These are phyloP conservation scores for Pyronema domesticum DNA, from an alignment of 495 filamentous ascomycete genomes.

Conservation along the genomic window DNA sequence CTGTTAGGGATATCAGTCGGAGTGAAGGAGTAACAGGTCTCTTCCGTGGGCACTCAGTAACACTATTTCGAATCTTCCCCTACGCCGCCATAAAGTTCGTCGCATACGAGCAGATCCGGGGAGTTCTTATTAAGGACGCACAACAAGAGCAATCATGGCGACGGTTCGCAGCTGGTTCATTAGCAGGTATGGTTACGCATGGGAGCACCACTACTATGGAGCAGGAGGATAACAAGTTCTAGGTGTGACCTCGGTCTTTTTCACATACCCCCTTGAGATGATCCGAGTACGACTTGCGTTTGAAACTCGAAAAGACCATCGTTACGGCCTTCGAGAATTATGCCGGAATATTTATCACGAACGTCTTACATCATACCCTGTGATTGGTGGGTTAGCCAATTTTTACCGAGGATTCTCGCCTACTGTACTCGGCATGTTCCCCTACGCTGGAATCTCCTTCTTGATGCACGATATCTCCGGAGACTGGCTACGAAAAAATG, in stretches of 20 bases:
- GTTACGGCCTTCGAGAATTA: conserved; percentile 49
- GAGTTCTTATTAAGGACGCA: conserved; percentile 46
- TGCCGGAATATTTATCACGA: conserved; percentile 75
- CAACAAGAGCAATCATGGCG: conserved; percentile 66
- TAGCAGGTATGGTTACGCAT: conserved; percentile 36
- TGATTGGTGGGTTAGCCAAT: conserved; percentile 49
- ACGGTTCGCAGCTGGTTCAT: conserved; percentile 54
- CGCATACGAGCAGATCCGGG: conserved; percentile 86
- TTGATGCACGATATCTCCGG: conserved; percentile 78
- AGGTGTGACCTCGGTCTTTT: conserved; percentile 71
- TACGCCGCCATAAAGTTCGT: conserved; percentile 97
- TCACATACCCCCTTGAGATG: conserved; percentile 87
- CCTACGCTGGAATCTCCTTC: conserved; percentile 95
- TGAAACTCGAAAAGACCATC: conserved; percentile 56
- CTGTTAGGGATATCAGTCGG: conserved; percentile 66
- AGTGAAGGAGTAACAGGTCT: conserved; percentile 57
- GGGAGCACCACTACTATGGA: not conserved
- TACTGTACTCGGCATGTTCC: conserved; percentile 82
- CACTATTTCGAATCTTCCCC: conserved; percentile 83
- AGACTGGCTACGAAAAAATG: conserved; percentile 59
- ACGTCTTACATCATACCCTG: conserved; percentile 15
- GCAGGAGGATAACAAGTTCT: not conserved
- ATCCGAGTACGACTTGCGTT: conserved; percentile 85
- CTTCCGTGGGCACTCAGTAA: conserved; percentile 86
- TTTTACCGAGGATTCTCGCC: conserved; percentile 91